Percentiles rank a stretch among this genome's conserved stretches.
Evolutionary conservation across 2,329 filamentous ascomycete species (phyloP).

Genomic region (Microdochium trichocladiopsis): DNA sequence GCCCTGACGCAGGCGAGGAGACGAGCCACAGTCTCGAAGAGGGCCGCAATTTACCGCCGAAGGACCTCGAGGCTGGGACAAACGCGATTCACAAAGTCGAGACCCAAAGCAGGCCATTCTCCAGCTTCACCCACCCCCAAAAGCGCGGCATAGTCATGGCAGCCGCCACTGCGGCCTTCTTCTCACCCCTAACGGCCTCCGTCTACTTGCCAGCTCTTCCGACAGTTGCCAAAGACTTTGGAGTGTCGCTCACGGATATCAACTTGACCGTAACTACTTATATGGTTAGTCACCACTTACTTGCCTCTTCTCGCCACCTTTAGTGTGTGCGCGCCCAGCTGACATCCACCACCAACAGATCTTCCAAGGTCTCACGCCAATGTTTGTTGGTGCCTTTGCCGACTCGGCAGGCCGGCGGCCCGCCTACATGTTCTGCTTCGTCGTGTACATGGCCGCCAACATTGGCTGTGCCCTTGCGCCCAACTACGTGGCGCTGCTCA

Average conservation of each 20-base stretch:
- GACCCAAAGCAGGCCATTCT: constrained; percentile 3
- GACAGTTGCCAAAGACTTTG: constrained; percentile 18
- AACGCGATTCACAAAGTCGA: neutral
- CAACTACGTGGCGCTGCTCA: constrained; percentile 34
- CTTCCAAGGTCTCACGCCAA: constrained; percentile 45
- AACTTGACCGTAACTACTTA: constrained; percentile 23
- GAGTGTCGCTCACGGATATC: neutral
- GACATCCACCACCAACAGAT: constrained; percentile 29
- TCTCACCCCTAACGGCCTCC: constrained; percentile 23
- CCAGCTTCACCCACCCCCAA: constrained; percentile 17
- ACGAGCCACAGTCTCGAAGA: no score
- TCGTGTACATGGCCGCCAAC: constrained; percentile 36
- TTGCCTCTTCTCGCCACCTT: constrained; percentile 6
- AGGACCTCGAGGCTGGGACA: neutral
- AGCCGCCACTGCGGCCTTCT: constrained; percentile 20
- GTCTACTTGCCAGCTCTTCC: constrained; percentile 39
- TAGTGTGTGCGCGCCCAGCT: no score
- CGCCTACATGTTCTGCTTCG: constrained; percentile 37
- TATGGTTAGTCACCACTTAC: constrained; percentile 13
- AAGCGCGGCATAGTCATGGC: constrained; percentile 21
- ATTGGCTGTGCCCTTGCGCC: constrained; percentile 37
- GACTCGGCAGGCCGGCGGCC: constrained; percentile 39
- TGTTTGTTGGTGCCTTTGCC: constrained; percentile 40
- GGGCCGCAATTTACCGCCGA: no score
- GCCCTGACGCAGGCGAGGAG: neutral